Evolutionary conservation across 441 rosid species (phyloP), one percentile per base, ranked within the genome.

Genomic region (Arabidopsis lyrata): DNA sequence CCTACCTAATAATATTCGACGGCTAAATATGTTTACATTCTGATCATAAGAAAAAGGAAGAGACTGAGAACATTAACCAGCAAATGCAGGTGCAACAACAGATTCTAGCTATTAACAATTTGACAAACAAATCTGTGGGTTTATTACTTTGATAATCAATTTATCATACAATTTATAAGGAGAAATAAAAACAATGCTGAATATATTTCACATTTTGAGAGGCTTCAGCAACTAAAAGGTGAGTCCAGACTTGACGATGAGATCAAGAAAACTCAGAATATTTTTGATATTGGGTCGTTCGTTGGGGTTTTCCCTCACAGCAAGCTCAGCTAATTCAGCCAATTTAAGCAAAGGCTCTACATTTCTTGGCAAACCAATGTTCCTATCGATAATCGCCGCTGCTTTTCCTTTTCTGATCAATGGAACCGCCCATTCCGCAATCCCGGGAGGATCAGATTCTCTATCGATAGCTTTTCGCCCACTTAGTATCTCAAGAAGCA

Each of bases 341-440:
- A 89, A 49, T 32, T 89, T 87, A 49, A 87, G 90, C 74, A 89
- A 61, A 0, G 90, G 88, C 76, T 89, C 91, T 8, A 87, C 85
- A 56, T 87, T 86, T 72, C 83, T 84, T 10, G 86, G 90, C 41
- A 86, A 81, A 53, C 82, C 79, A 22, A 77, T 76, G 31, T 85
- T 80, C 44, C 77, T 78, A 72, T 89, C 90, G 8, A 89, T 83
- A 41, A 76, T 84, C 13, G 86, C 86, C 1, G 88, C 90, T 14
- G 86, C 91, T 77, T 82, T 86, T 8, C 91, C 91, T 58, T 74
- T 81, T 32, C 62, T 83, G 31, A 87, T 82, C 70, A 84, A 57
- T 2, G 90, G 90, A 58, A 82, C 72, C 2, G 88, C 87, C 94
- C 91, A 78, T 69, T 83, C 85, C 5, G 58, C 80, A 0, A 79